Percentiles rank a stretch among this genome's conserved stretches.
Conservation (phyloP, 2,329 filamentous ascomycete species). For the Aschersonia sp. region DNA sequence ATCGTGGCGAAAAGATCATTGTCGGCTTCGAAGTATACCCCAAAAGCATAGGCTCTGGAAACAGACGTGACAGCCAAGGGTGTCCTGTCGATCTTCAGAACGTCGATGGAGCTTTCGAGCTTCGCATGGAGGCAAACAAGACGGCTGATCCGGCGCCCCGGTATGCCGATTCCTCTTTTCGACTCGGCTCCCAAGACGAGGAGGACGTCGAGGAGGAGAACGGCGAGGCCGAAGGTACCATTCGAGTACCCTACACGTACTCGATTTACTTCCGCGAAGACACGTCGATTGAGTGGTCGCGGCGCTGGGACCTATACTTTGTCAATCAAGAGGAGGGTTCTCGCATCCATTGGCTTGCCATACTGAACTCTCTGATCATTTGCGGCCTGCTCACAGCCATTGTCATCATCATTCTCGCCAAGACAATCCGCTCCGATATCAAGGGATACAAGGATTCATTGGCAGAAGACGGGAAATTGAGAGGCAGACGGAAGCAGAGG, state of each 20-base stretch:
- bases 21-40: constrained; percentile 85
- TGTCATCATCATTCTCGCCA: constrained; percentile 66
- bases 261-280: constrained; percentile 85
- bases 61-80: constrained; percentile 45
- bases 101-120: constrained; percentile 50
- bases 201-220: constrained; percentile 29
- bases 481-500: constrained; percentile 28
- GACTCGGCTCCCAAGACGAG: constrained; percentile 26
- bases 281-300: constrained; percentile 64
- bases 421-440: constrained; percentile 67
- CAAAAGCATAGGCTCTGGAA: constrained; percentile 57
- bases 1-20: constrained; percentile 61
- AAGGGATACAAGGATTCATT: constrained; percentile 55
- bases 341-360: constrained; percentile 77
- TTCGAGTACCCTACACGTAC: constrained; percentile 74
- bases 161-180: constrained; percentile 45
- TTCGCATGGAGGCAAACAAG: constrained; percentile 51
- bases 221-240: constrained; percentile 45
- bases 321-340: constrained; percentile 73
- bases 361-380: constrained; percentile 76
- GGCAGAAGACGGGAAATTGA: constrained; percentile 52
- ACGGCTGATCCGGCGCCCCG: constrained; percentile 31
- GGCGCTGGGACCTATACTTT: constrained; percentile 82
- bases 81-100: constrained; percentile 55
- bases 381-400: constrained; percentile 65